Conservation (phyloP, 164 flowering plant genomes). For the Litsea cubeba region DNA sequence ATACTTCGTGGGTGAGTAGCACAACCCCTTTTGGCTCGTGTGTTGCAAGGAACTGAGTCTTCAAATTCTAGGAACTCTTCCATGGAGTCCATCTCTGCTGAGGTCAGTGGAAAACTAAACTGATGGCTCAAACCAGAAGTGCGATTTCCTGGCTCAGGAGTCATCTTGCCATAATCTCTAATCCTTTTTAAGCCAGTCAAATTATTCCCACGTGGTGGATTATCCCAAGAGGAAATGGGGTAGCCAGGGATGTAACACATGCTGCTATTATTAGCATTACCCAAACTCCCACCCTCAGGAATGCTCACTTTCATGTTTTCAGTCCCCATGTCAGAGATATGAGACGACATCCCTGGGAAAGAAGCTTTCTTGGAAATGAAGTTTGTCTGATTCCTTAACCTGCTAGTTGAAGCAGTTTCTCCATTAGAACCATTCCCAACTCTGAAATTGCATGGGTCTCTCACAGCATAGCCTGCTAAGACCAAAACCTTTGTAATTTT, state of each 20-base stretch:
- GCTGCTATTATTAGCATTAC: too few relatives aligned
- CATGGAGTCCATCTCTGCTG: slow-evolving; percentile 52
- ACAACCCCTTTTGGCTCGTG: slow-evolving; percentile 86
- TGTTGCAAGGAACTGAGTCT: slow-evolving; percentile 68
- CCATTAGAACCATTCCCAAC: slow-evolving; percentile 27
- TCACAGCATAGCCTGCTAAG: slow-evolving; percentile 47
- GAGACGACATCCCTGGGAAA: slow-evolving; percentile 36
- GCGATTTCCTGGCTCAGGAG: slow-evolving; percentile 39
- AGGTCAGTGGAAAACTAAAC: slow-evolving; percentile 65
- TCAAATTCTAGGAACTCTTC: slow-evolving; percentile 57
- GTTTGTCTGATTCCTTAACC: slow-evolving; percentile 37
- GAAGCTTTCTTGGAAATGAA: slow-evolving; percentile 36
- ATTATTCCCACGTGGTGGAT: slow-evolving; percentile 28
- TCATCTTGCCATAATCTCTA: slow-evolving; percentile 15
- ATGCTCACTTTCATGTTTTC: slow-evolving; percentile 19
- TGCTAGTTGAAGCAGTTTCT: slow-evolving; percentile 34
- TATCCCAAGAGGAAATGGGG: slow-evolving; percentile 59
- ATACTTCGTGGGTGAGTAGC: slow-evolving; percentile 96
- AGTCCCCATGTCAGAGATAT: slow-evolving; percentile 41
- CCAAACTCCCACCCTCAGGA: slow-evolving; percentile 5
- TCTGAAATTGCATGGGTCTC: slow-evolving; percentile 43
- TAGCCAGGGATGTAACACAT: slow-evolving; percentile 16
- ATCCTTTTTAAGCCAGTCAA: slow-evolving; percentile 27
- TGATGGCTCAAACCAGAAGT: slow-evolving; percentile 57
- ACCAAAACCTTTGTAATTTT: background rate